phyloP scores from a whole-genome alignment of 192 early-diverging fungal genomes.

The Funneliformis geosporum region DNA sequence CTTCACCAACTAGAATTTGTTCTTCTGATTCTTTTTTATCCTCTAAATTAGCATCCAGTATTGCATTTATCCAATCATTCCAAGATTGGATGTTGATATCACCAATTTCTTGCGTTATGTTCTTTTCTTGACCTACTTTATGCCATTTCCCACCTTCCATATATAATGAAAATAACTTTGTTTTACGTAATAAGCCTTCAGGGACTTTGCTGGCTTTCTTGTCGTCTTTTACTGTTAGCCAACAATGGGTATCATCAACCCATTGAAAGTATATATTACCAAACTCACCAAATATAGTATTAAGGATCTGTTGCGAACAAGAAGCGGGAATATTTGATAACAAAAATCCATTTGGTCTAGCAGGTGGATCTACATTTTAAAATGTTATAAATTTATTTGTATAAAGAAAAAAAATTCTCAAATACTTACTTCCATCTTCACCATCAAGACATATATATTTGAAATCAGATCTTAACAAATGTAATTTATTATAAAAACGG shows the following conservation, averaged over 20 bases:
- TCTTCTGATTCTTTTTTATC: background rate
- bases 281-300: slow-evolving; percentile 25
- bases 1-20: background rate
- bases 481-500: slow-evolving; percentile 59
- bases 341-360: slow-evolving; percentile 28
- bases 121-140: slow-evolving; percentile 8
- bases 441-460: slow-evolving; percentile 61
- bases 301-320: background rate
- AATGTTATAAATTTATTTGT: no score
- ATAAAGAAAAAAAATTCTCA: background rate
- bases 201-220: slow-evolving; percentile 19
- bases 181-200: background rate
- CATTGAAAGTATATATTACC: slow-evolving; percentile 25
- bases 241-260: slow-evolving; percentile 33
- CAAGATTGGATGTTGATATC: slow-evolving; percentile 17
- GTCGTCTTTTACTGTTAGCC: slow-evolving; percentile 26
- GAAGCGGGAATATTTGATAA: slow-evolving; percentile 26
- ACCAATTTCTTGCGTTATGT: slow-evolving; percentile 15
- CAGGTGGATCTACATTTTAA: background rate
- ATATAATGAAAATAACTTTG: slow-evolving; percentile 20
- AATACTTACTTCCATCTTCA: slow-evolving; percentile 36
- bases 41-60: background rate
- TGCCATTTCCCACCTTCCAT: slow-evolving; percentile 18
- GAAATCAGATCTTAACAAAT: slow-evolving; percentile 68
- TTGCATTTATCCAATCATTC: slow-evolving; percentile 15